These are phyloP conservation scores for Huntiella bhutanensis DNA, from an alignment of 2,329 filamentous ascomycete genomes.

Conservation along the genomic window DNA sequence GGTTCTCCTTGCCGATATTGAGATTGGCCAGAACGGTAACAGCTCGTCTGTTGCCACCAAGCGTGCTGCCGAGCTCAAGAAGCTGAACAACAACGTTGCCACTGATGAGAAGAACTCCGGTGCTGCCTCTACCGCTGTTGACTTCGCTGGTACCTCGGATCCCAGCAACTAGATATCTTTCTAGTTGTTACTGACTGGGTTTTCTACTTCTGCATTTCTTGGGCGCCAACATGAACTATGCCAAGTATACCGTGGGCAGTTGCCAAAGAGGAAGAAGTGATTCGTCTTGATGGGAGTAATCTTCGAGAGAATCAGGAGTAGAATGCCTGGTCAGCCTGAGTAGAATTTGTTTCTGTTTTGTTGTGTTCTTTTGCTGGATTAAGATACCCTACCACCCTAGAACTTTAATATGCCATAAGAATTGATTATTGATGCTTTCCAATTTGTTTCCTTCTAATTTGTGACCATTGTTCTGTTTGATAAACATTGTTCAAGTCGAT, in stretches of 20 bases:
- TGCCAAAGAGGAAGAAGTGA: background rate
- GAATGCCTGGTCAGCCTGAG: background rate
- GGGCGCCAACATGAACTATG: background rate
- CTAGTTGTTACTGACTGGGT: background rate
- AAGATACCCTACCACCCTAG: background rate
- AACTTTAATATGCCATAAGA: background rate
- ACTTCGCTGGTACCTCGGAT: slow-evolving; percentile 17
- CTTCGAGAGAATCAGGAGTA: background rate
- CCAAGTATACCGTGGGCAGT: background rate
- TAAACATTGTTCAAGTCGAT: too few species aligned
- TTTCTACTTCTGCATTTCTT: background rate
- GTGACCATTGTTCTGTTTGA: too few species aligned
- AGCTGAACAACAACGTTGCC: slow-evolving; percentile 33
- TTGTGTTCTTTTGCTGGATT: background rate
- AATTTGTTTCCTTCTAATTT: too few species aligned
- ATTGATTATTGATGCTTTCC: background rate
- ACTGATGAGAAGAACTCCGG: slow-evolving; percentile 20
- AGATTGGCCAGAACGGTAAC: slow-evolving; percentile 28
- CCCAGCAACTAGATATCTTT: slow-evolving; percentile 3
- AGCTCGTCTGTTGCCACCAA: slow-evolving; percentile 5
- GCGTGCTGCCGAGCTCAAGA: slow-evolving; percentile 23
- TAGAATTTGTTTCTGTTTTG: background rate
- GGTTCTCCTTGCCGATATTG: slow-evolving; percentile 23
- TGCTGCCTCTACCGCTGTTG: slow-evolving; percentile 19
- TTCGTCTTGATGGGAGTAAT: slow-evolving; percentile 1